phyloP scores from a whole-genome alignment of 257 asterid species.

The Eustoma russellianum region DNA sequence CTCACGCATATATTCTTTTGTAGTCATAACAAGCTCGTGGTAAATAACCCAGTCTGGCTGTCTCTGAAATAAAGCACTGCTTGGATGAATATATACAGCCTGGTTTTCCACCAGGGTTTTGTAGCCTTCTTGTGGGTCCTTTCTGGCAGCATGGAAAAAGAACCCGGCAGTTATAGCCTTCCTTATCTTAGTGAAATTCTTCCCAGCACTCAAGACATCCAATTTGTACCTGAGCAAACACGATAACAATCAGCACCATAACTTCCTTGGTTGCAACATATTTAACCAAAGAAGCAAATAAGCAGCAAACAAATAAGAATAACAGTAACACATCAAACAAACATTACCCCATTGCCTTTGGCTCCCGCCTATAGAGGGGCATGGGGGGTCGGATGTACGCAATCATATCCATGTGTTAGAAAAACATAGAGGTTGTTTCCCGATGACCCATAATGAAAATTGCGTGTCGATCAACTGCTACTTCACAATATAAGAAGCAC shows the following conservation, averaged over 20 bases:
- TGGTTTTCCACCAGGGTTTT: constrained; percentile 83
- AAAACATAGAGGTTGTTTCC: too few species aligned
- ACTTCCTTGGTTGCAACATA: background rate
- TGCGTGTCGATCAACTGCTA: too few species aligned
- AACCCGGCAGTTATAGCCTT: constrained; percentile 92
- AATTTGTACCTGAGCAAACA: constrained; percentile 58
- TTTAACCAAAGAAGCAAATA: background rate
- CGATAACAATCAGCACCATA: background rate
- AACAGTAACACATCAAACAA: too few species aligned
- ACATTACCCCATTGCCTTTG: too few species aligned
- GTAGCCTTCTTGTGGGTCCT: constrained; percentile 97
- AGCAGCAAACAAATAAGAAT: constrained; percentile 1
- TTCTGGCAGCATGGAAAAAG: constrained; percentile 85
- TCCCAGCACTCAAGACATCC: constrained; percentile 83
- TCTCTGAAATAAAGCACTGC: constrained; percentile 88
- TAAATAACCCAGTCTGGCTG: constrained; percentile 97
- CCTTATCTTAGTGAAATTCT: constrained; percentile 68
- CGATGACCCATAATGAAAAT: too few species aligned
- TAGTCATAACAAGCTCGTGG: constrained; percentile 92
- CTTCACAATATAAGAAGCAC: too few species aligned
- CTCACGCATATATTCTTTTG: constrained; percentile 96
- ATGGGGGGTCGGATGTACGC: too few species aligned
- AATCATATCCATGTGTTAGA: too few species aligned
- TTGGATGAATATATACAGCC: constrained; percentile 89
- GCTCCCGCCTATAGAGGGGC: too few species aligned